Percentiles rank a stretch among this genome's conserved stretches.
Evolutionary conservation across 768 basidiomycete species (phyloP).

Genomic region (Auriscalpium microsporum): DNA sequence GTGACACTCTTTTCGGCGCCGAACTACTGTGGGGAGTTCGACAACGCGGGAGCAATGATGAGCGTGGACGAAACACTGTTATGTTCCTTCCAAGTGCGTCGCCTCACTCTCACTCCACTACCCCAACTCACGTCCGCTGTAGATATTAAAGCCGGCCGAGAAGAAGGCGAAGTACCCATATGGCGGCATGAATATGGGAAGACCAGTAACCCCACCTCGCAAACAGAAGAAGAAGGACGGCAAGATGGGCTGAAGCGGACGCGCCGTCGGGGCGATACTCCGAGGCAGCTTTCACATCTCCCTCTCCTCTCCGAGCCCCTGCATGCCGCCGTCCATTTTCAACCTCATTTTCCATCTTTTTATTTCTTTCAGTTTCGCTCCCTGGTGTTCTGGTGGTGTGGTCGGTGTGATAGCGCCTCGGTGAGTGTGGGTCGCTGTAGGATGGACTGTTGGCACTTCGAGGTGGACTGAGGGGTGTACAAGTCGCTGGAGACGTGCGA

Average conservation of each 20-base stretch:
- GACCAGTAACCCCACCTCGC: conserved; percentile 91
- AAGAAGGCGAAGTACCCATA: conserved; percentile 95
- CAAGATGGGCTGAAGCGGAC: conserved; percentile 40
- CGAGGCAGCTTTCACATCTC: neutral
- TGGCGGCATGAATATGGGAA: conserved; percentile 77
- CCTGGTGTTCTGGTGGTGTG: neutral
- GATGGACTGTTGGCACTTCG: neutral
- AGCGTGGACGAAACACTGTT: conserved; percentile 95
- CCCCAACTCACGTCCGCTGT: conserved; percentile 3
- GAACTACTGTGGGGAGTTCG: conserved; percentile 93
- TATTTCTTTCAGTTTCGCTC: conserved; percentile 1
- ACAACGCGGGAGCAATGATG: conserved; percentile 99
- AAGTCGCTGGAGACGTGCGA: neutral
- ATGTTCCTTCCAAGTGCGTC: conserved; percentile 89
- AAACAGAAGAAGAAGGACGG: conserved; percentile 96
- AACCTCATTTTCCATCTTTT: neutral
- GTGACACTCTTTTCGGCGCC: conserved; percentile 97
- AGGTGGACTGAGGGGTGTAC: neutral
- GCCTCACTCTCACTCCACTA: neutral
- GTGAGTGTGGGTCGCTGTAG: neutral
- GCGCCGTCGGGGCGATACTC: neutral
- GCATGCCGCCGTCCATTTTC: neutral
- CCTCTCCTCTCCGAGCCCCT: neutral
- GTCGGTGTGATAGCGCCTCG: neutral
- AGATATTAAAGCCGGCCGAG: conserved; percentile 99